Evolutionary conservation across 164 flowering plant species (phyloP), one percentile per base, ranked within the genome.

Genomic region (Kalanchoe fedtschenkoi): DNA sequence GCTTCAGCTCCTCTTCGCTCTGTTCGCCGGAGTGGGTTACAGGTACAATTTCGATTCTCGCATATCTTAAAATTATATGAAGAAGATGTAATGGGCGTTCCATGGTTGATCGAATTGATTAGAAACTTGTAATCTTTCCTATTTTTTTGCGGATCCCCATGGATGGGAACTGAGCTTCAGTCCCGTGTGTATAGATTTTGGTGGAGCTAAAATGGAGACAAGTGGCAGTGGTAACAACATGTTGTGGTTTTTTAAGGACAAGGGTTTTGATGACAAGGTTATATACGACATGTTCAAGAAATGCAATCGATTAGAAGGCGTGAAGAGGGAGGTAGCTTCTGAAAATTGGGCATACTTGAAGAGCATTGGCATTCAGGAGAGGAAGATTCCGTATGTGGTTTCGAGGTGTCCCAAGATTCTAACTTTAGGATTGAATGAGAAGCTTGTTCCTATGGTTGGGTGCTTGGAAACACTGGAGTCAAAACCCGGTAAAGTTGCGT

Each of bases 391-490:
- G 30, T 72, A 71, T 60, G 66, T 89, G 57, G 78, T 95, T 43
- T 65, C 76, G 11, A 95, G 80, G 62, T 95, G 97, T 75, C 99
- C 99, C 46, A 85, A 82, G 73, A 81, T 95, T 67, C 88, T 95
- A 1, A 66, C 86, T 42, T 66, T 95, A 4, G 81, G 78, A 46
- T 66, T 88, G 66, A 71, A 80, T 58, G 96, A 88, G 77, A 88
- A 84, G 79, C 84, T 91, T 29, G 69, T 82, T 21, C 99, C 99
- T 32, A 88, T 77, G 80, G 91, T 91, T 42, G 79, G 84, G 65
- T 95, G 95, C 71, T 89, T 95, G 2, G 47, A 72, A 16, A 78
- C 97, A 8, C 71, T 95, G 15, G 84, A 78, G 17, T 79, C 92
- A 16, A 88, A 84, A 66, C 89, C 86, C 1, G 65, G 61, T 34